Evolutionary conservation across 305 asterid species (phyloP).

Genomic region (Nicotiana rustica): DNA sequence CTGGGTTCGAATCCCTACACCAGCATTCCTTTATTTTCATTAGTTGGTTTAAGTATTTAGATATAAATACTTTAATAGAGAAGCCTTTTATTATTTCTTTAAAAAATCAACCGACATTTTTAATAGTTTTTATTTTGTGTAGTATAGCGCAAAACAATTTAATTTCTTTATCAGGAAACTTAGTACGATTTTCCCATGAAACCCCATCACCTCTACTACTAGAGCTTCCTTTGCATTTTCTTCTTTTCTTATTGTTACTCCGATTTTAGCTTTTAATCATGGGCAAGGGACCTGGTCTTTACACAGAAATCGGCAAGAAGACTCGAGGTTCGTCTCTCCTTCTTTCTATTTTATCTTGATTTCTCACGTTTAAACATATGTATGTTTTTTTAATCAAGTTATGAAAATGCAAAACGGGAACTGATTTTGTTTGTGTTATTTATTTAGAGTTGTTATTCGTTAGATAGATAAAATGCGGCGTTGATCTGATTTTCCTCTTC

Average conservation of each 20-base stretch:
- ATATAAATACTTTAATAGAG: too few relatives aligned
- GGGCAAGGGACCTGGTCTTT: constrained; percentile 61
- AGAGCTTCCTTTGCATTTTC: not conserved
- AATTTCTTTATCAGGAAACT: too few relatives aligned
- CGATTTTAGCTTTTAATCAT: constrained; percentile 33
- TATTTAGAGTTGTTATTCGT: not conserved
- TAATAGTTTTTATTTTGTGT: too few relatives aligned
- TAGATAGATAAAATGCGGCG: not conserved
- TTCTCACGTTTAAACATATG: not conserved
- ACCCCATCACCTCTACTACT: not conserved
- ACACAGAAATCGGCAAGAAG: constrained; percentile 56
- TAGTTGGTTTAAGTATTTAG: too few relatives aligned
- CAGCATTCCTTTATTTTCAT: too few relatives aligned
- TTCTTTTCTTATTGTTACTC: not conserved
- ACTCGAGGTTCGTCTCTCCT: constrained; percentile 46
- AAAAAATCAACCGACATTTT: too few relatives aligned
- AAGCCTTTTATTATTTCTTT: too few relatives aligned
- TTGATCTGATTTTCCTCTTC: not conserved
- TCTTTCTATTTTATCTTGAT: not conserved
- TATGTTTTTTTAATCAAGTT: too few relatives aligned
- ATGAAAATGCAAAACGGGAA: not conserved
- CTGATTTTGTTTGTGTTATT: not conserved
- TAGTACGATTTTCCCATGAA: too few relatives aligned
- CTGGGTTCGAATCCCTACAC: too few relatives aligned
- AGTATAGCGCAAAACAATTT: too few relatives aligned